Evolutionary conservation across 257 asterid genomes (phyloP), one percentile per base, ranked within the genome.

Genomic region (Striga asiatica): DNA sequence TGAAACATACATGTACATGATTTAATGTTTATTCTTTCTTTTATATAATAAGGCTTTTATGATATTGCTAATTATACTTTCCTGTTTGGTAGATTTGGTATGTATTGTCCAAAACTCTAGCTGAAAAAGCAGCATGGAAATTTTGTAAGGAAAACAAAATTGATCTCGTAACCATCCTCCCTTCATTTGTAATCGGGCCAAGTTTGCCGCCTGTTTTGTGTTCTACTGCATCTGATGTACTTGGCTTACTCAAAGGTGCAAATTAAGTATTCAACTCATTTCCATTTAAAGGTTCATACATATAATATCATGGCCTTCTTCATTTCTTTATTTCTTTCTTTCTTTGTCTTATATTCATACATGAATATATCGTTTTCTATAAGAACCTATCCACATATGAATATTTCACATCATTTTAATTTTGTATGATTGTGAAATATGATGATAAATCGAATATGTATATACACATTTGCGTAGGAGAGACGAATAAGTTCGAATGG

Each of bases 81-180:
- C n/a, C n/a, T 32, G 10, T 32, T n/a, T n/a, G n/a, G 10, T 60
- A 80, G 98, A 57, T 80, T 14, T 91, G 98, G 97, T 91, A 91
- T 42, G 83, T 61, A 2, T 8, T 91, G 50, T 91, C 98, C 8
- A 91, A 91, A 77, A 84, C 88, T 2, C 69, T 71, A 12, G 98
- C 98, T 0, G 98, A 91, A 78, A 91, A 48, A 60, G 94, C 95
- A 13, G 98, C 98, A 1, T 87, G 97, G 97, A 73, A 80, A 58
- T 91, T 82, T 78, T 78, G 95, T 24, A 47, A 69, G 39, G 76
- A 79, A 3, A 78, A 87, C 71, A 50, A 69, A 9, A 75, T 91
- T 0, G 76, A 84, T 72, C 68, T 91, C 59, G 87, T 89, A 12
- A 78, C 94, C 0, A 54, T 86, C 16, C 74, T 80, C 17, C 96